These are phyloP conservation scores for Exobasidium cylindrosporum DNA, from an alignment of 1,284 basidiomycete genomes.

Conservation along the genomic window DNA sequence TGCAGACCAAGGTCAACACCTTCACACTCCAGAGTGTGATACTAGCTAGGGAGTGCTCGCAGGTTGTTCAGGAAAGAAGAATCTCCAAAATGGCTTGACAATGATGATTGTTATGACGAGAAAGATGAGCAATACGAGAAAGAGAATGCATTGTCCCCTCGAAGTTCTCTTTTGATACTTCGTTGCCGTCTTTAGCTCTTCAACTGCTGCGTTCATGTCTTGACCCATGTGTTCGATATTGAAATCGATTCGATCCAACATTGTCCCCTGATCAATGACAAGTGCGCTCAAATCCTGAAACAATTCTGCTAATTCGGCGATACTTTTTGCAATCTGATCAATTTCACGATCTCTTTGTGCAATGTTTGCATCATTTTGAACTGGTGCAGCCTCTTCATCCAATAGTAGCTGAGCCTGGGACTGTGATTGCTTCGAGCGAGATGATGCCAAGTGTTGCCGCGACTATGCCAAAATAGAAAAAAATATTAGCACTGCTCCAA, in stretches of 20 bases:
- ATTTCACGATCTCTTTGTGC: constrained; percentile 66
- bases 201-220: constrained; percentile 76
- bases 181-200: constrained; percentile 78
- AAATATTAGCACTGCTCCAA: constrained; percentile 1
- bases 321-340: constrained; percentile 85
- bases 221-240: constrained; percentile 89
- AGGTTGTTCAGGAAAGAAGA: constrained; percentile 8
- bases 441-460: constrained; percentile 12
- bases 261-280: constrained; percentile 96
- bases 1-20: neutral
- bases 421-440: constrained; percentile 13
- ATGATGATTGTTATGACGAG: constrained; percentile 76
- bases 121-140: constrained; percentile 83
- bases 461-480: constrained; percentile 7
- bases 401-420: constrained; percentile 24
- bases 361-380: constrained; percentile 25
- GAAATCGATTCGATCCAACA: constrained; percentile 93
- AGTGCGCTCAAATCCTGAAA: constrained; percentile 91
- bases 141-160: constrained; percentile 84
- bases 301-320: constrained; percentile 83
- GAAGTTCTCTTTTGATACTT: constrained; percentile 91
- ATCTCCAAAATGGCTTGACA: constrained; percentile 56
- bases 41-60: no score
- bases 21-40: no score
- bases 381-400: constrained; percentile 16